Evolutionary conservation across 2,329 filamentous ascomycete species (phyloP).

Genomic region (Nemania diffusa): DNA sequence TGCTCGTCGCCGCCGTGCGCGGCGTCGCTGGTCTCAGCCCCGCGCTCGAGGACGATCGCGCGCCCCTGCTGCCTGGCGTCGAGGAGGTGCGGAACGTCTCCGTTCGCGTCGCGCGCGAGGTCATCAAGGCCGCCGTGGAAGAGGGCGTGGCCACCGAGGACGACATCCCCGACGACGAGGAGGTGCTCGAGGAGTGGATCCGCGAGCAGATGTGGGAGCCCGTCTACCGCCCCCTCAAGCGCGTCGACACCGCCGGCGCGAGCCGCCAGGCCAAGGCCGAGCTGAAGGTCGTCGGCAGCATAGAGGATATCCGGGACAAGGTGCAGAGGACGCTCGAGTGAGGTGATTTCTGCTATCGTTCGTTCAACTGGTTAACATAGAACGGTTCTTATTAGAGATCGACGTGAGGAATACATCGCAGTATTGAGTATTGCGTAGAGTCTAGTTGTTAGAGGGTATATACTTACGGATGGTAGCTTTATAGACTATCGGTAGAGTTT

Average conservation of each 20-base stretch:
- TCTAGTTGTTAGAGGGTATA: not conserved
- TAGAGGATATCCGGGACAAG: slow-evolving; percentile 42
- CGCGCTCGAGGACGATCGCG: slow-evolving; percentile 69
- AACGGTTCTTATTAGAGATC: not conserved
- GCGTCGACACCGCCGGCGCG: slow-evolving; percentile 63
- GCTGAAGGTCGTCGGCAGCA: slow-evolving; percentile 60
- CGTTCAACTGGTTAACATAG: not conserved
- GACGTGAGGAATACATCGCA: not conserved
- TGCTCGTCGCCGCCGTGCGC: slow-evolving; percentile 83
- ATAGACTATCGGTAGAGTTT: not conserved
- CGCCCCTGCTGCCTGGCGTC: slow-evolving; percentile 80
- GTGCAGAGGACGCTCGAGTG: slow-evolving; percentile 18
- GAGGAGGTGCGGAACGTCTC: slow-evolving; percentile 78
- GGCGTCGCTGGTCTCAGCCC: slow-evolving; percentile 78
- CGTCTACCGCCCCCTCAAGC: slow-evolving; percentile 71
- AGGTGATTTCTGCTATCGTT: not conserved
- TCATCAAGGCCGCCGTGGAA: slow-evolving; percentile 76
- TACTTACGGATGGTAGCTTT: not conserved
- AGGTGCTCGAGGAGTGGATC: slow-evolving; percentile 75
- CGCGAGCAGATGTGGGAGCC: slow-evolving; percentile 83
- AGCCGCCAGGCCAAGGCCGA: slow-evolving; percentile 69
- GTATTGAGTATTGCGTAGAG: not conserved
- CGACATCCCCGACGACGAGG: slow-evolving; percentile 68
- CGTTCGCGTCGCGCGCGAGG: slow-evolving; percentile 78
- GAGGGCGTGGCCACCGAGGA: slow-evolving; percentile 74